Base-by-base conservation (phyloP, 1,284 basidiomycete species). In the Tausonia pullulans region DNA sequence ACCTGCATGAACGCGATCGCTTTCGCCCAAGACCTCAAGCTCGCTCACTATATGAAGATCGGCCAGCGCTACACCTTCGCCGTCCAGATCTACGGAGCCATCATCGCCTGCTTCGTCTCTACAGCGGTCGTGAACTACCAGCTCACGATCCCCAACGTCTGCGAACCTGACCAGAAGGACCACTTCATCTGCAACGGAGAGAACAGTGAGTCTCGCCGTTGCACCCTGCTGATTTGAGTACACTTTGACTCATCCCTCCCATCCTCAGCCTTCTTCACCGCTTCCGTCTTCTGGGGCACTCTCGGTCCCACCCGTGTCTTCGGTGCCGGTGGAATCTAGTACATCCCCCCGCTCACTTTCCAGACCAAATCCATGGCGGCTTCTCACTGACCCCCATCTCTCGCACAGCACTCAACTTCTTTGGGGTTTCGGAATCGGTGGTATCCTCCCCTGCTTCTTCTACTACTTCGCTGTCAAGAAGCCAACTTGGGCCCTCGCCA, bases 1-100 rank as follows among this genome's bases (percentile, higher is more conserved):
- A 68, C 67, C 51, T 61, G 48, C 43, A 43, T 27, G 50, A 67
- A 66, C 52, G 69, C 70, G 16, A 43, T 72, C 44, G 57, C 59
- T 10, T 72, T 72, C 63, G 67, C 70, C 10, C 67, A 66, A 27
- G 71, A 71, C 54, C 67, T 71, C 50, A 85, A 86, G 71, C 79
- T 86, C 6, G 82, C 80, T 13, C 84, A 85, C 69, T 85, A 82
- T 70, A 79, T 77, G n/a, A 82, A 87, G 73, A 77, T 86, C 56
- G 78, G 79, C 55, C 81, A 80, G 16, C 72, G 76, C 14, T 58
- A 61, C 49, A 68, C 68, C 41, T 72, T 72, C 59, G 60, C 51
- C 13, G 69, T 64, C 45, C 70, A 71, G 58, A 62, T 61, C 11
- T 66, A 55, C 41, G 52, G 54, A 40, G 59, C 67, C 10, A 40